Evolutionary conservation across 1,284 basidiomycete species (phyloP).

Genomic region (Puccinia hordei): DNA sequence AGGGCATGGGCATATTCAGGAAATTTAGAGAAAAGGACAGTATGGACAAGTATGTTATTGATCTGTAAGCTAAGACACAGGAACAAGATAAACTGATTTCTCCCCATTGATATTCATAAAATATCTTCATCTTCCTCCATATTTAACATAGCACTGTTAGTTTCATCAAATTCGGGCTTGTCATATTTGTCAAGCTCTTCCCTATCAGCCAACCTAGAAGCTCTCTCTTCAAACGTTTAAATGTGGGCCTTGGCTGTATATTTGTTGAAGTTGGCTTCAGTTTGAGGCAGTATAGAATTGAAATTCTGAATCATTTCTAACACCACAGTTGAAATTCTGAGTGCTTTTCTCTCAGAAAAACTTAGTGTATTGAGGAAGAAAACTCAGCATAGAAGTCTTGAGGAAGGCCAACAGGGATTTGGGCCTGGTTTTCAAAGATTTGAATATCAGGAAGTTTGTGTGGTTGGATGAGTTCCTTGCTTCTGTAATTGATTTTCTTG

Average conservation of each 20-base stretch:
- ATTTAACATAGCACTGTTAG: background rate
- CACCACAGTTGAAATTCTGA: background rate
- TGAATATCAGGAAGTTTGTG: constrained; percentile 11
- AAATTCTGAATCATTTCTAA: constrained; percentile 12
- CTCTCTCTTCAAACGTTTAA: background rate
- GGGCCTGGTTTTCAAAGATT: background rate
- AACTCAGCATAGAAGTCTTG: constrained; percentile 8
- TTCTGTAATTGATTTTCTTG: constrained; percentile 4
- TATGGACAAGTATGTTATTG: no score
- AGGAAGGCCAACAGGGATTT: constrained; percentile 43
- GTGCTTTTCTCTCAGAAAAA: constrained; percentile 7
- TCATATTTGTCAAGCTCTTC: background rate
- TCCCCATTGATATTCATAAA: no score
- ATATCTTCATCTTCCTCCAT: constrained; percentile 30
- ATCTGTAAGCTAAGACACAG: no score
- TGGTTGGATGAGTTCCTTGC: background rate
- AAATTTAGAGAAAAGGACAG: no score
- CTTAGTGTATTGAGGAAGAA: constrained; percentile 13
- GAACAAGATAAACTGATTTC: no score
- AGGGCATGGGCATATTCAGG: no score
- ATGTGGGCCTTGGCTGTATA: background rate
- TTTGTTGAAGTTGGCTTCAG: background rate
- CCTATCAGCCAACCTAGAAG: background rate
- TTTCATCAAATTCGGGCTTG: background rate
- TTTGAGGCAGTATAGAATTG: constrained; percentile 3